Evolutionary conservation across 768 basidiomycete genomes (phyloP).

Genomic region (Naganishia vaughanmartiniae): DNA sequence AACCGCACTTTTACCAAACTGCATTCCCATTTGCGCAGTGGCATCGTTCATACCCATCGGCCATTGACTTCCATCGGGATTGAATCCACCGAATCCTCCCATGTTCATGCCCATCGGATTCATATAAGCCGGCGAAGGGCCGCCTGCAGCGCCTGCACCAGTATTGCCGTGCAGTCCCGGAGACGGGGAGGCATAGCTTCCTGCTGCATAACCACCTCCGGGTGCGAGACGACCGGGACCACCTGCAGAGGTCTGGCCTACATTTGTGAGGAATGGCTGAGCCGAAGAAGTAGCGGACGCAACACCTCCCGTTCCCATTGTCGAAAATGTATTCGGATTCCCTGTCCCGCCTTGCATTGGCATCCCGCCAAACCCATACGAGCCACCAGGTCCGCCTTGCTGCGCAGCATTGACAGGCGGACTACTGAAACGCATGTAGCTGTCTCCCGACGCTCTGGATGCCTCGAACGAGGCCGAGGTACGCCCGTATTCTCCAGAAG

Average conservation of each 20-base stretch:
- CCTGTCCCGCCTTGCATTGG: constrained; percentile 16
- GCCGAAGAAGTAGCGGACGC: constrained; percentile 28
- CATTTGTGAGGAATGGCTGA: constrained; percentile 26
- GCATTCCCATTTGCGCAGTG: constrained; percentile 93
- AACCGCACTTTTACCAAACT: constrained; percentile 85
- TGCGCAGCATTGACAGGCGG: constrained; percentile 39
- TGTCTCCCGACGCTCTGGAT: constrained; percentile 9
- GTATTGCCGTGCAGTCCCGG: constrained; percentile 16
- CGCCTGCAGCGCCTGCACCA: constrained; percentile 27
- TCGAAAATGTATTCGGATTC: constrained; percentile 19
- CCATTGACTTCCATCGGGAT: constrained; percentile 31
- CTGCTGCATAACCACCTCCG: not conserved
- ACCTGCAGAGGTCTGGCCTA: not conserved
- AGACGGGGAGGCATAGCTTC: constrained; percentile 21
- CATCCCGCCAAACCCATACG: constrained; percentile 26
- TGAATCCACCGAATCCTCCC: constrained; percentile 34
- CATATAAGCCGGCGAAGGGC: not conserved
- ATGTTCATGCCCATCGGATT: constrained; percentile 25
- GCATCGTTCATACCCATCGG: constrained; percentile 87
- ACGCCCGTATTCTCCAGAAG: constrained; percentile 35
- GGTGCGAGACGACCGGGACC: not conserved
- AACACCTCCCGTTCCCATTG: constrained; percentile 20
- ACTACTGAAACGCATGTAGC: constrained; percentile 33
- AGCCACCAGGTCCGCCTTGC: not conserved
- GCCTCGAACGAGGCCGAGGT: constrained; percentile 26